Evolutionary conservation across 495 filamentous ascomycete species (phyloP).

Genomic region (Xylaria cubensis): DNA sequence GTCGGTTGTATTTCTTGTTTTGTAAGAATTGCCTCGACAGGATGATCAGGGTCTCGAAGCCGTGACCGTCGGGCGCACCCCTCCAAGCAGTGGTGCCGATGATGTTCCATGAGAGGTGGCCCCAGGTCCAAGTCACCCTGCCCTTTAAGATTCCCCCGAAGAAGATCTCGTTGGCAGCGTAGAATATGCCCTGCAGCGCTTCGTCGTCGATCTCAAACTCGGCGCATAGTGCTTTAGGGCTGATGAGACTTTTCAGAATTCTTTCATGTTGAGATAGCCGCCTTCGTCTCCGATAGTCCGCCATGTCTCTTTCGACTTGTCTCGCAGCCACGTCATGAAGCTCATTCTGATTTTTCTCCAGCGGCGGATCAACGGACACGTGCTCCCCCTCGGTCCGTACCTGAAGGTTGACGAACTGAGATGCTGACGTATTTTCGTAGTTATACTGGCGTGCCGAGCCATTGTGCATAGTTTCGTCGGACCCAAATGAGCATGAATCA

Average conservation of each 20-base stretch:
- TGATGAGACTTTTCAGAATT: constrained; percentile 57
- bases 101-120: constrained; percentile 46
- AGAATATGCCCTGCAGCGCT: constrained; percentile 57
- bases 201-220: constrained; percentile 57
- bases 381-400: constrained; percentile 28
- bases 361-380: constrained; percentile 21
- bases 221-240: constrained; percentile 44
- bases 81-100: constrained; percentile 63
- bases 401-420: constrained; percentile 29
- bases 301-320: constrained; percentile 49
- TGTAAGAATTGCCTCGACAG: constrained; percentile 58
- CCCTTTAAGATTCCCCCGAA: constrained; percentile 56
- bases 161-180: constrained; percentile 60
- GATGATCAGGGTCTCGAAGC: constrained; percentile 63
- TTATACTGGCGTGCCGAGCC: constrained; percentile 7
- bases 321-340: constrained; percentile 50
- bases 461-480: constrained; percentile 25
- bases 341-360: constrained; percentile 17
- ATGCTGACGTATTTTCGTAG: constrained; percentile 21
- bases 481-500: constrained; percentile 8
- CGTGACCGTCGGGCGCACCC: constrained; percentile 42
- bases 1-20: constrained; percentile 52
- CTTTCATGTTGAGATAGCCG: constrained; percentile 57
- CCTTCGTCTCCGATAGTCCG: constrained; percentile 47
- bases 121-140: constrained; percentile 61